Percentiles rank a stretch among this genome's conserved stretches.
These are phyloP conservation scores for Thraustotheca clavata DNA, from an alignment of 352 stramenopile genomes.

Conservation along the genomic window DNA sequence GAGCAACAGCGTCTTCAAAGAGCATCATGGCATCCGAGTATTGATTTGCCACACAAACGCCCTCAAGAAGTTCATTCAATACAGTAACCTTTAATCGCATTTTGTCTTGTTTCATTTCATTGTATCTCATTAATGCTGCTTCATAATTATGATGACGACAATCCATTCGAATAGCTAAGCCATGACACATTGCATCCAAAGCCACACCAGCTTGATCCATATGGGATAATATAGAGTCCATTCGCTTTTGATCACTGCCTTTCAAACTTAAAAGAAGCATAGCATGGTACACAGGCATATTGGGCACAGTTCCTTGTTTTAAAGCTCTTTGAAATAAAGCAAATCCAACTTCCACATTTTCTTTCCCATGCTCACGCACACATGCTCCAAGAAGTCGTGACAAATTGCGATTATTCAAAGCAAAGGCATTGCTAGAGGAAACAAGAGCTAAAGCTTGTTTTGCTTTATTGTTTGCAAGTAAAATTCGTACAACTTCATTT, in stretches of 20 bases:
- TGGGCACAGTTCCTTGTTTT: slow-evolving; percentile 53
- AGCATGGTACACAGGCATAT: slow-evolving; percentile 48
- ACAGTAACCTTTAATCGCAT: slow-evolving; percentile 46
- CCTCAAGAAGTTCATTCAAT: slow-evolving; percentile 75
- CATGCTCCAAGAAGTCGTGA: slow-evolving; percentile 15
- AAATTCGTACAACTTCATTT: slow-evolving; percentile 16
- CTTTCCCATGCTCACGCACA: neutral
- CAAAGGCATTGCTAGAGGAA: neutral
- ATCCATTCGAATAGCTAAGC: slow-evolving; percentile 65
- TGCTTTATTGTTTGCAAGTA: neutral
- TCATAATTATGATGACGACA: slow-evolving; percentile 39
- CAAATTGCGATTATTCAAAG: slow-evolving; percentile 12
- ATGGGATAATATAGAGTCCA: slow-evolving; percentile 38
- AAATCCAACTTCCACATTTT: slow-evolving; percentile 27
- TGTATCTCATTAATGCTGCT: slow-evolving; percentile 46
- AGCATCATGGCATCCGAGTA: slow-evolving; percentile 42
- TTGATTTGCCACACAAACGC: slow-evolving; percentile 43
- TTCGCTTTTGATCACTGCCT: slow-evolving; percentile 36
- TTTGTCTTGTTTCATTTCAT: slow-evolving; percentile 40
- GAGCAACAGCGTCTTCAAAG: slow-evolving; percentile 26
- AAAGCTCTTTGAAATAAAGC: slow-evolving; percentile 47
- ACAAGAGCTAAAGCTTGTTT: neutral
- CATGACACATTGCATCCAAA: slow-evolving; percentile 68
- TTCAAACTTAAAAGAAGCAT: slow-evolving; percentile 45
- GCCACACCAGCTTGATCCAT: slow-evolving; percentile 43